Evolutionary conservation across 257 asterid genomes (phyloP).

Genomic region (Jacaranda copaia): DNA sequence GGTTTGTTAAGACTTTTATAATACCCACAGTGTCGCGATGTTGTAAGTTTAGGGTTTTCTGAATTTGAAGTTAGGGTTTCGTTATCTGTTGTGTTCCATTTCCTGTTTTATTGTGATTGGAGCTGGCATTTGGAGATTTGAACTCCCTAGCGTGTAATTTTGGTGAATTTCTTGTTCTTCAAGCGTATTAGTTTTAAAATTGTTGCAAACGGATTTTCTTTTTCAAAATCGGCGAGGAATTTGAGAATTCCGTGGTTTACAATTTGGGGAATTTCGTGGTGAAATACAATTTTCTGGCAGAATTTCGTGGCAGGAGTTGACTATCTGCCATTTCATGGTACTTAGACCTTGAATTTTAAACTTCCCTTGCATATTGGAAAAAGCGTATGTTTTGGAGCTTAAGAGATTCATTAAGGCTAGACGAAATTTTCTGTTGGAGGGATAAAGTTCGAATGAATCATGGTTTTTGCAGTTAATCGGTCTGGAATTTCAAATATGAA

Average conservation of each 20-base stretch:
- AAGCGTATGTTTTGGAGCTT: slow-evolving; percentile 21
- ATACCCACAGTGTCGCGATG: slow-evolving; percentile 64
- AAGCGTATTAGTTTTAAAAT: slow-evolving; percentile 22
- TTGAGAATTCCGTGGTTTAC: slow-evolving; percentile 12
- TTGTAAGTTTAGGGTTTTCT: slow-evolving; percentile 79
- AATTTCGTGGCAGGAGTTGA: neutral
- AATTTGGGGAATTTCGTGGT: slow-evolving; percentile 19
- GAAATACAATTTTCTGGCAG: neutral
- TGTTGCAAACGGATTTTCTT: slow-evolving; percentile 22
- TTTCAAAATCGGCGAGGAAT: slow-evolving; percentile 23
- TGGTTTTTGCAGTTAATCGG: neutral
- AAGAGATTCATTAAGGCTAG: slow-evolving; percentile 8
- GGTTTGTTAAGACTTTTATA: slow-evolving; percentile 52
- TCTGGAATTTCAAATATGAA: neutral
- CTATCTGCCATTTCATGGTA: neutral
- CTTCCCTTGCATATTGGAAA: neutral
- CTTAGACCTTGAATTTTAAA: slow-evolving; percentile 23
- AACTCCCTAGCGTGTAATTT: neutral
- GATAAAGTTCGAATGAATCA: slow-evolving; percentile 1
- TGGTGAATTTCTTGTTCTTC: slow-evolving; percentile 32
- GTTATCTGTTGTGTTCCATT: slow-evolving; percentile 29
- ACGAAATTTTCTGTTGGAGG: neutral
- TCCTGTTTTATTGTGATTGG: slow-evolving; percentile 25
- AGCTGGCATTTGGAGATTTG: slow-evolving; percentile 30
- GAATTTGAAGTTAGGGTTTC: slow-evolving; percentile 44